Evolutionary conservation across 352 stramenopile genomes (phyloP), one percentile per base, ranked within the genome.

Genomic region (Globisporangium takayamanum): DNA sequence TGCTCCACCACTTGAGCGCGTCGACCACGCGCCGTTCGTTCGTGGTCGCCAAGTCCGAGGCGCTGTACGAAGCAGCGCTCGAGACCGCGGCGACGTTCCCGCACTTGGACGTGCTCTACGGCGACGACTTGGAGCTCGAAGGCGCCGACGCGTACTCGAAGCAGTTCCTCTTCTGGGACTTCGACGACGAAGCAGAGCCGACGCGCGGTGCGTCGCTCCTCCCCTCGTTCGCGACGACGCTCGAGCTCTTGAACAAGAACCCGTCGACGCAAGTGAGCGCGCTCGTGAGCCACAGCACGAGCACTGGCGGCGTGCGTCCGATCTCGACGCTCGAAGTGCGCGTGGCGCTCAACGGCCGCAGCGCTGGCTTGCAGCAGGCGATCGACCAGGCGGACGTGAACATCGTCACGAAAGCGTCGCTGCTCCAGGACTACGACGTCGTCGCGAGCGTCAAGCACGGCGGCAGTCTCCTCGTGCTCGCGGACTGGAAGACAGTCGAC

Each of bases 151-250:
- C 72, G 1, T 87, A 80, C 66, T 80, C 85, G 11, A 96, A 91
- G 57, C 85, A 97, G 67, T 96, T 87, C 68, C 73, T 97, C 51
- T 90, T 97, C 64, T 97, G 80, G 70, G 87, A 88, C 42, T 96
- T 91, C 63, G 85, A 89, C 42, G 85, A 89, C 42, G 85, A 80
- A 50, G 72, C 88, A 37, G 74, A 82, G 22, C 53, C 41, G 25
- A 64, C 77, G 57, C 72, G 73, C 47, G 68, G 70, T 37, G 65
- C 59, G 0, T 52, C 68, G 22, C 67, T 83, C 14, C 70, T 62
- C 33, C 54, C 54, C 25, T 53, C 62, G 37, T 87, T 85, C 57
- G 41, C 57, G 25, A 61, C 67, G 48, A 85, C 75, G 41, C 63
- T 89, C 33, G 55, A 71, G 46, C 52, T 87, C 50, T 63, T 89